phyloP scores from a whole-genome alignment of 768 basidiomycete genomes.

The Chlorophyllum brunneum region DNA sequence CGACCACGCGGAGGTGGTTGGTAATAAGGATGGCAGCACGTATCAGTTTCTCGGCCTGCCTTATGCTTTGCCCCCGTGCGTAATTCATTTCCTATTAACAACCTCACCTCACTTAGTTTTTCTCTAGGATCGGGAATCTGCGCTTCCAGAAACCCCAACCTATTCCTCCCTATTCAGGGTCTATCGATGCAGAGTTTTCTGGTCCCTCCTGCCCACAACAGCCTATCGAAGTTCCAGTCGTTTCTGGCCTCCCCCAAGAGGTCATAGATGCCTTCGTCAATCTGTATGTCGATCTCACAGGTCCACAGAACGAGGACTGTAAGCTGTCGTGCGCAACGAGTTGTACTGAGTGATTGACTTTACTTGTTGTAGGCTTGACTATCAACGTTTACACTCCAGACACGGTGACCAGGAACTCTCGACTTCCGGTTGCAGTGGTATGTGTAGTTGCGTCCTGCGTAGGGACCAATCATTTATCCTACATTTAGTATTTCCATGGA shows the following conservation, averaged over 20 bases:
- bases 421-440: conserved; percentile 52
- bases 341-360: not conserved
- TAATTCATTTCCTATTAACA: not conserved
- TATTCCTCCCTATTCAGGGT: conserved; percentile 30
- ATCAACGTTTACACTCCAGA: conserved; percentile 48
- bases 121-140: conserved; percentile 29
- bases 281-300: conserved; percentile 22
- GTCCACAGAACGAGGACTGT: conserved; percentile 45
- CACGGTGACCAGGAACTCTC: conserved; percentile 31
- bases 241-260: conserved; percentile 30
- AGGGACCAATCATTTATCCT: not conserved
- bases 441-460: conserved; percentile 22
- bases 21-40: conserved; percentile 16
- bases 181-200: conserved; percentile 31
- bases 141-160: conserved; percentile 39
- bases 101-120: not conserved
- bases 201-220: conserved; percentile 49
- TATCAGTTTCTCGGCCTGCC: conserved; percentile 49
- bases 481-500: conserved; percentile 45
- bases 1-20: too few species aligned
- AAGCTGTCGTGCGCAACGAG: conserved; percentile 13
- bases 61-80: conserved; percentile 52
- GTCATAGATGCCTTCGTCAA: conserved; percentile 30
- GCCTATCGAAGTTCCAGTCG: conserved; percentile 28
- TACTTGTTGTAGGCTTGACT: conserved; percentile 36